These are phyloP conservation scores for Lachancea sp. DNA, from an alignment of 805 yeast genomes.

Conservation along the genomic window DNA sequence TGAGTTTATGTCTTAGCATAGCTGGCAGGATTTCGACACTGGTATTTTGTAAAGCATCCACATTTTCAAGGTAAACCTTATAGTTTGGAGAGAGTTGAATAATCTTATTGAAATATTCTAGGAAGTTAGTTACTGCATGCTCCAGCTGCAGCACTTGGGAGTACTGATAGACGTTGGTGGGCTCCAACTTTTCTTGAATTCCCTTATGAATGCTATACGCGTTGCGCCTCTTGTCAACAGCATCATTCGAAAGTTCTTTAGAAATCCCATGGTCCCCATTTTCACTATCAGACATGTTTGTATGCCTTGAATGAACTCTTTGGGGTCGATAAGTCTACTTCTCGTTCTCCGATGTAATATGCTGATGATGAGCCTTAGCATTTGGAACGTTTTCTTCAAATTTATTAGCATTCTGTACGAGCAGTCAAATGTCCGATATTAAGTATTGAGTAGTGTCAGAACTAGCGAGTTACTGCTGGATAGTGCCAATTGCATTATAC, in stretches of 20 bases:
- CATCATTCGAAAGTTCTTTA: not conserved
- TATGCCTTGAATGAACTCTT: not conserved
- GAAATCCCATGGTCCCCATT: not conserved
- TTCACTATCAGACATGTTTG: not conserved
- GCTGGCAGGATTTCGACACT: constrained; percentile 43
- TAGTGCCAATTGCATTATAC: no score
- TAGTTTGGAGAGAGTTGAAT: constrained; percentile 52
- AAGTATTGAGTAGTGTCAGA: no score
- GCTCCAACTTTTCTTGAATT: constrained; percentile 12
- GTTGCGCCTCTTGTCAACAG: constrained; percentile 27
- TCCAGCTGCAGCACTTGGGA: constrained; percentile 38
- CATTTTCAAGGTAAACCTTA: constrained; percentile 34
- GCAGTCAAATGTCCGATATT: not conserved
- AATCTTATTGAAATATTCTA: constrained; percentile 46
- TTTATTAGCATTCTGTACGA: not conserved
- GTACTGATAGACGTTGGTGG: constrained; percentile 18
- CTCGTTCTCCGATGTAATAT: no score
- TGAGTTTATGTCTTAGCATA: constrained; percentile 47
- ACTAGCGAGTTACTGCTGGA: no score
- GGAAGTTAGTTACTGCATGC: constrained; percentile 47
- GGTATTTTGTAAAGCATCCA: constrained; percentile 30
- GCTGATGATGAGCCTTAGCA: constrained; percentile 1
- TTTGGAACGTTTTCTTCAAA: not conserved
- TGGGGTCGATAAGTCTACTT: not conserved
- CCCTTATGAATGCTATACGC: constrained; percentile 28